These are phyloP conservation scores for Discostella stelligeroides DNA, from an alignment of 108 stramenopile species.

Conservation along the genomic window DNA sequence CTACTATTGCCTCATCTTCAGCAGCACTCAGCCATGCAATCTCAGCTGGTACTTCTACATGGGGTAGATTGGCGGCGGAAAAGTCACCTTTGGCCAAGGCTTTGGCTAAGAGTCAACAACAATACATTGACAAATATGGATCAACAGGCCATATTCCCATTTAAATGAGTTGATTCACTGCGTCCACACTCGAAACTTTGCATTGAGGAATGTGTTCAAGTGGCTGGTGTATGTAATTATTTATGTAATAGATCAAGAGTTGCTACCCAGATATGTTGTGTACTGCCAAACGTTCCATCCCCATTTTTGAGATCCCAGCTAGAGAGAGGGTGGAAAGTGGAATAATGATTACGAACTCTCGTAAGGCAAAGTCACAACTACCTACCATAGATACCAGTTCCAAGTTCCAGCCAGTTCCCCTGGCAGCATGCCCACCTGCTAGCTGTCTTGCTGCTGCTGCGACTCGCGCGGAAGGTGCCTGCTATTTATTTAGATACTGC, in stretches of 20 bases:
- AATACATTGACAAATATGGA: slow-evolving; percentile 79
- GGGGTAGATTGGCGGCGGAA: slow-evolving; percentile 67
- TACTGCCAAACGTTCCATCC: too few species aligned
- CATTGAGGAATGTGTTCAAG: not conserved
- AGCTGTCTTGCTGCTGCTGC: too few species aligned
- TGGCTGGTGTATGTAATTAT: not conserved
- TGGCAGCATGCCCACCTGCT: too few species aligned
- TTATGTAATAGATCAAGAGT: not conserved
- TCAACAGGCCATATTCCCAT: slow-evolving; percentile 78
- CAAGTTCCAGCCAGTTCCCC: not conserved
- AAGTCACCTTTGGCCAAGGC: slow-evolving; percentile 75
- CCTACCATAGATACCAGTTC: too few species aligned
- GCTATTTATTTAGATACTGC: too few species aligned
- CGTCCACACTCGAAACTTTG: not conserved
- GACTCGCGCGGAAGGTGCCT: too few species aligned
- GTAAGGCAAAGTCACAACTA: too few species aligned
- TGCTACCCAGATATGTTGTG: not conserved
- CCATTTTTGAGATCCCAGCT: too few species aligned
- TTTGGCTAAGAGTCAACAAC: slow-evolving; percentile 64
- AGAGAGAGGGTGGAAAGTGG: too few species aligned
- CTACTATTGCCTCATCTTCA: slow-evolving; percentile 37
- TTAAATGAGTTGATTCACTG: slow-evolving; percentile 4
- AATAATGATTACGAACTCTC: too few species aligned
- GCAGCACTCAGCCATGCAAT: slow-evolving; percentile 35
- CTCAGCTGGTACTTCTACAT: slow-evolving; percentile 42